phyloP scores from a whole-genome alignment of 1,139 yeast species.

The Saccharomyces pastorianus region DNA sequence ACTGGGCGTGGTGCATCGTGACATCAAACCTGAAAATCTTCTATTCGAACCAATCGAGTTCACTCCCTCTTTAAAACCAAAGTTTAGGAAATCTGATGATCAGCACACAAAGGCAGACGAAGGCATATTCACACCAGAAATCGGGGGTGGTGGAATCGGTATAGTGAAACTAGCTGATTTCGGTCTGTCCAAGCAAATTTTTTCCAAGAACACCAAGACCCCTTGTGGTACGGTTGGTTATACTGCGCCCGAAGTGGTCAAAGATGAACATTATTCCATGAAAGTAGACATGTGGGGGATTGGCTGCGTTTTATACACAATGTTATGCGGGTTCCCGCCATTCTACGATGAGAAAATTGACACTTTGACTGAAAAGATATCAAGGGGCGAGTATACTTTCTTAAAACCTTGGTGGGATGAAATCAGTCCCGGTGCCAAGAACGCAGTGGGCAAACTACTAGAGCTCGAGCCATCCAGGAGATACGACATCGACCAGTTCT shows the following conservation, averaged over 20 bases:
- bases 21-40: constrained; percentile 89
- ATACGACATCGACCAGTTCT: constrained; percentile 68
- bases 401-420: constrained; percentile 98
- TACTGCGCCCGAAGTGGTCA: constrained; percentile 91
- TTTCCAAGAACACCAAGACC: constrained; percentile 61
- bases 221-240: constrained; percentile 90
- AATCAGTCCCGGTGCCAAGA: constrained; percentile 68
- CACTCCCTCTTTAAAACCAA: constrained; percentile 43
- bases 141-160: constrained; percentile 91
- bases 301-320: constrained; percentile 85
- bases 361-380: constrained; percentile 71
- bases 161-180: constrained; percentile 82
- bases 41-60: constrained; percentile 70
- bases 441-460: constrained; percentile 63
- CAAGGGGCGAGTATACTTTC: constrained; percentile 78
- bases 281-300: constrained; percentile 95
- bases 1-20: constrained; percentile 86
- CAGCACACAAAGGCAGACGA: constrained; percentile 65
- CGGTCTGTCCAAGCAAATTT: constrained; percentile 81
- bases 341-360: constrained; percentile 85
- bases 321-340: constrained; percentile 93
- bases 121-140: constrained; percentile 65
- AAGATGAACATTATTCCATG: constrained; percentile 76
- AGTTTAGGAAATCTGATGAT: constrained; percentile 68
- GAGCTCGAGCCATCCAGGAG: constrained; percentile 77